phyloP scores from a whole-genome alignment of 371 early-diverging fungal species.

The Mucor saturninus region DNA sequence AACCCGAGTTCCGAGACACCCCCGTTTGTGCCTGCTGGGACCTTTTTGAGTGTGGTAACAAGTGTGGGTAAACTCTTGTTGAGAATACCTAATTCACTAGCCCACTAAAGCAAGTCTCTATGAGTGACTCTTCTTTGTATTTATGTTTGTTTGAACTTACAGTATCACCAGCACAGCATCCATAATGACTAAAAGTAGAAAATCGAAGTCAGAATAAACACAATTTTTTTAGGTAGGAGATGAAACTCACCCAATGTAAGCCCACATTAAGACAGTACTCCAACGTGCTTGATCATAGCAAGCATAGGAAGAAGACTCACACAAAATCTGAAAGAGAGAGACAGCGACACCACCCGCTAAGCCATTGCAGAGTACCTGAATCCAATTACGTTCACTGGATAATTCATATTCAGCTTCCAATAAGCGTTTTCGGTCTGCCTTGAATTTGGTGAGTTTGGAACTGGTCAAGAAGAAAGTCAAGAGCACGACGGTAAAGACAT shows the following conservation, averaged over 20 bases:
- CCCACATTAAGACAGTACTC: conserved; percentile 51
- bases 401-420: conserved; percentile 69
- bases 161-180: conserved; percentile 88
- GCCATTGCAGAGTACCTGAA: conserved; percentile 86
- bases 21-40: conserved; percentile 93
- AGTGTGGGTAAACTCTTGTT: conserved; percentile 74
- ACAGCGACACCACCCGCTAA: conserved; percentile 71
- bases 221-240: not conserved
- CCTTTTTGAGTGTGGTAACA: conserved; percentile 70
- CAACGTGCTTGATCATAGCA: conserved; percentile 38
- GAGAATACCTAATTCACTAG: conserved; percentile 86
- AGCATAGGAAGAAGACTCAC: conserved; percentile 34
- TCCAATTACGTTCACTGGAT: conserved; percentile 59
- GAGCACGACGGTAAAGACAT: conserved; percentile 66
- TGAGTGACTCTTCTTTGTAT: not conserved
- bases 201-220: not conserved
- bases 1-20: conserved; percentile 73
- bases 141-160: conserved; percentile 33
- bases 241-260: conserved; percentile 54
- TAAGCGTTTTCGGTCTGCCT: conserved; percentile 66
- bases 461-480: conserved; percentile 79
- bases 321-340: conserved; percentile 53
- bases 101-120: conserved; percentile 57
- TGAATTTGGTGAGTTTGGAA: conserved; percentile 80
- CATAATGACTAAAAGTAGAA: conserved; percentile 66